Evolutionary conservation across 1,284 basidiomycete genomes (phyloP).

Genomic region (Paramarasmius palmivorus): DNA sequence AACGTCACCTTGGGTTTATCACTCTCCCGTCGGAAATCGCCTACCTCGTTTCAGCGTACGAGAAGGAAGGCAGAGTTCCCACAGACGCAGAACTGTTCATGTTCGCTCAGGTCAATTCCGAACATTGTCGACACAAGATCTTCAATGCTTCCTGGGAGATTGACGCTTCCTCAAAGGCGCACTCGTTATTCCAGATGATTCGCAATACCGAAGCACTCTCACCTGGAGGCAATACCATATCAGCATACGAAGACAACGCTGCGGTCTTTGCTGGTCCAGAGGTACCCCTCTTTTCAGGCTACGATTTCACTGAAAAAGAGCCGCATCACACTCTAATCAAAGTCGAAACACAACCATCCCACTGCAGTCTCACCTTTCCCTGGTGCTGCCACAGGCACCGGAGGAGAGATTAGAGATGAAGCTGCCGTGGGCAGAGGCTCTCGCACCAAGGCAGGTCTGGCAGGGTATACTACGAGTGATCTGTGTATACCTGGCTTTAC

Average conservation of each 20-base stretch:
- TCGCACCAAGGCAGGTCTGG: slow-evolving; percentile 93
- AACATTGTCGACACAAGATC: slow-evolving; percentile 99
- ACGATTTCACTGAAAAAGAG: slow-evolving; percentile 55
- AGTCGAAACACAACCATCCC: slow-evolving; percentile 98
- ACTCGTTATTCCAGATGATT: slow-evolving; percentile 96
- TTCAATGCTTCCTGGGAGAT: slow-evolving; percentile 98
- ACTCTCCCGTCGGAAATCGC: slow-evolving; percentile 91
- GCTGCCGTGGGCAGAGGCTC: slow-evolving; percentile 95
- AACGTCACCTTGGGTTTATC: slow-evolving; percentile 88
- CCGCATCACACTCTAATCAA: slow-evolving; percentile 94
- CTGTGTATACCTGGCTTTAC: slow-evolving; percentile 85
- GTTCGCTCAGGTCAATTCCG: slow-evolving; percentile 99
- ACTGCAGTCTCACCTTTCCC: slow-evolving; percentile 98
- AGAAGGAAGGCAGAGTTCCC: slow-evolving; percentile 83
- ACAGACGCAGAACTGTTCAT: slow-evolving; percentile 99
- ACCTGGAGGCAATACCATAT: slow-evolving; percentile 79
- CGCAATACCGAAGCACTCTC: slow-evolving; percentile 81
- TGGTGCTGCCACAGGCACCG: slow-evolving; percentile 96
- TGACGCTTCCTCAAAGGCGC: slow-evolving; percentile 68
- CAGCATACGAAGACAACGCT: slow-evolving; percentile 98
- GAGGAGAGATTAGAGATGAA: slow-evolving; percentile 98
- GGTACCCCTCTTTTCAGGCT: slow-evolving; percentile 63
- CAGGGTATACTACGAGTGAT: slow-evolving; percentile 96
- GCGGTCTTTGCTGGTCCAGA: slow-evolving; percentile 86
- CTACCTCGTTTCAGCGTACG: slow-evolving; percentile 90